Evolutionary conservation across 352 stramenopile species (phyloP).

Genomic region (Hyaloperonospora brassicae): DNA sequence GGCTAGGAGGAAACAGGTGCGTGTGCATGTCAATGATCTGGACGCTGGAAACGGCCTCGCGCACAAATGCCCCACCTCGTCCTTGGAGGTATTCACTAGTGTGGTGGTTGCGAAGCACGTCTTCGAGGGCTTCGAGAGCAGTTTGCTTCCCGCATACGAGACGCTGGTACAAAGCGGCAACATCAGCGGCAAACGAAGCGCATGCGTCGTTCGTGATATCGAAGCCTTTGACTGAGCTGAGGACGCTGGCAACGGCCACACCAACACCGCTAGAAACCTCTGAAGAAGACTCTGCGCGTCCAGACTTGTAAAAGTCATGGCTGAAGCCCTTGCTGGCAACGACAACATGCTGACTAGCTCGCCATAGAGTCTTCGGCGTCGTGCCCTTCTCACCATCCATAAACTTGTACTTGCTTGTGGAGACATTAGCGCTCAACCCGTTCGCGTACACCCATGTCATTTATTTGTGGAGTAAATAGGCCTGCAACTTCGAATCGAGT

Average conservation of each 20-base stretch:
- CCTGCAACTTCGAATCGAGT: slow-evolving; percentile 34
- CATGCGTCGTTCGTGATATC: slow-evolving; percentile 32
- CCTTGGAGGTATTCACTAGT: slow-evolving; percentile 34
- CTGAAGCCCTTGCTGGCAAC: slow-evolving; percentile 32
- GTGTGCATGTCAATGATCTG: slow-evolving; percentile 77
- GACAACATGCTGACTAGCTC: slow-evolving; percentile 21
- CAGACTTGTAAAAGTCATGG: slow-evolving; percentile 27
- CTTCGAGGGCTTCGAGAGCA: slow-evolving; percentile 27
- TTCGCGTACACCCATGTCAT: slow-evolving; percentile 46
- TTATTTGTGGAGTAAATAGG: slow-evolving; percentile 26
- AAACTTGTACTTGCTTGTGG: slow-evolving; percentile 54
- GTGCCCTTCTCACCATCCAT: slow-evolving; percentile 32
- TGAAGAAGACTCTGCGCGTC: slow-evolving; percentile 20
- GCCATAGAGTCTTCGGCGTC: slow-evolving; percentile 22
- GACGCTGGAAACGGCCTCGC: slow-evolving; percentile 31
- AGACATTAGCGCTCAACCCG: slow-evolving; percentile 36
- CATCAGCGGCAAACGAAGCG: slow-evolving; percentile 37
- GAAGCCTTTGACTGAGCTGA: slow-evolving; percentile 36
- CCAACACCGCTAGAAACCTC: slow-evolving; percentile 31
- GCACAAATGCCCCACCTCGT: slow-evolving; percentile 28
- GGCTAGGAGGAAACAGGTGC: slow-evolving; percentile 87
- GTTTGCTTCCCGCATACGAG: slow-evolving; percentile 22
- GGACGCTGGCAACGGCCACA: slow-evolving; percentile 30
- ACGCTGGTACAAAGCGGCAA: slow-evolving; percentile 25
- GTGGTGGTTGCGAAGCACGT: slow-evolving; percentile 32